Conservation (phyloP, 768 basidiomycete species). For the Pilatotrama ljubarskyi region DNA sequence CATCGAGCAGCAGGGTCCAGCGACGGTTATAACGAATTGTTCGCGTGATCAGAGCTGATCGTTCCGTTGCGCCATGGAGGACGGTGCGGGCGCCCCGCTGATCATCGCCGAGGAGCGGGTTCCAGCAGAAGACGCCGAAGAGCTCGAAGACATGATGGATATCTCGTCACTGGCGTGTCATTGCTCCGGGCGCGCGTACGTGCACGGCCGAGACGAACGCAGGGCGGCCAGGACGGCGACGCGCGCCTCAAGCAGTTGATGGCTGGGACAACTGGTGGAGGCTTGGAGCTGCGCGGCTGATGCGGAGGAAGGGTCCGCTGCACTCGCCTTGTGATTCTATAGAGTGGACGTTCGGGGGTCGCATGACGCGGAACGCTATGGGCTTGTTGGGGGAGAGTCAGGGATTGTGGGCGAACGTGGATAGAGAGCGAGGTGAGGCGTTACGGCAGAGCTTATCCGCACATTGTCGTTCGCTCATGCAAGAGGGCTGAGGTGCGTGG, state of each 20-base stretch:
- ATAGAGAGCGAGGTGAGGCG: neutral
- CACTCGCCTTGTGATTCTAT: too few relatives aligned
- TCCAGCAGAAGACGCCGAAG: too few relatives aligned
- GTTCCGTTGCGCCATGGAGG: neutral
- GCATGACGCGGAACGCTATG: neutral
- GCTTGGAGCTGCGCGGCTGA: too few relatives aligned
- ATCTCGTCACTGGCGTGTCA: neutral
- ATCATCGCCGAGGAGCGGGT: too few relatives aligned
- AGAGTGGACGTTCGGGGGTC: neutral
- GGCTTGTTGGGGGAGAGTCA: neutral
- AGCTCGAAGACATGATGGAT: neutral
- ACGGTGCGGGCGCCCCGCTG: too few relatives aligned
- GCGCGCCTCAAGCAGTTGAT: too few relatives aligned
- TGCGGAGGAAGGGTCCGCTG: too few relatives aligned
- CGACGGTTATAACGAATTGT: neutral
- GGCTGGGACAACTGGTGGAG: too few relatives aligned
- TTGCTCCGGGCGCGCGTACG: neutral
- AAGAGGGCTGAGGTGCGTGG: too few relatives aligned
- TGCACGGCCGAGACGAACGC: too few relatives aligned
- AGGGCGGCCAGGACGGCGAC: too few relatives aligned
- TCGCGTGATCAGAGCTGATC: neutral
- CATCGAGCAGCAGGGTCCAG: neutral
- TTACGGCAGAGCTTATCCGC: slow-evolving; percentile 1
- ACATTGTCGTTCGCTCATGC: neutral
- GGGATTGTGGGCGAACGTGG: neutral